Evolutionary conservation across 1,284 basidiomycete species (phyloP).

Genomic region (Thecaphora thlaspeos): DNA sequence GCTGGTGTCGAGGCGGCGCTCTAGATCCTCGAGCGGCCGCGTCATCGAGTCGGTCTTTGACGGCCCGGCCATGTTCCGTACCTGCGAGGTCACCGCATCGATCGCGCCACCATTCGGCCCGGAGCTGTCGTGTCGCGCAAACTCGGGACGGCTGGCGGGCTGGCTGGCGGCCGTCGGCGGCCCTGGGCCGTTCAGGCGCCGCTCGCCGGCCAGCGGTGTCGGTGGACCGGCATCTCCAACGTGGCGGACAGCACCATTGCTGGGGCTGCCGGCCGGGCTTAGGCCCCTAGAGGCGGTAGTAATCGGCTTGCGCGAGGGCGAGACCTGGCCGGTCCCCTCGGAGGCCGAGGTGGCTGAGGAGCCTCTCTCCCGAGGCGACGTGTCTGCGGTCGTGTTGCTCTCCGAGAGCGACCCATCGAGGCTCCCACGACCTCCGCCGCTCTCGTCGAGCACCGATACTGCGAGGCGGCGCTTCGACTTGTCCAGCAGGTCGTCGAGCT

Average conservation of each 20-base stretch:
- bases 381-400: conserved; percentile 30
- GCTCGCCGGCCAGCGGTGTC: neutral
- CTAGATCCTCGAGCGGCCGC: conserved; percentile 66
- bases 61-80: neutral
- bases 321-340: conserved; percentile 1
- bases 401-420: conserved; percentile 37
- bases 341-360: conserved; percentile 44
- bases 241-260: neutral
- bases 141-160: neutral
- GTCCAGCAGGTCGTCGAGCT: conserved; percentile 72
- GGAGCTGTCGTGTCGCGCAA: neutral
- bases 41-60: conserved; percentile 17
- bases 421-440: conserved; percentile 22
- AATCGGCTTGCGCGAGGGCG: neutral
- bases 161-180: no score
- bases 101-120: neutral
- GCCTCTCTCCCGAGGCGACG: conserved; percentile 24
- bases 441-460: conserved; percentile 38
- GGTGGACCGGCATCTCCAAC: neutral
- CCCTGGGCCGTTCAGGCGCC: neutral
- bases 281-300: neutral
- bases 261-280: neutral
- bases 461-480: conserved; percentile 61
- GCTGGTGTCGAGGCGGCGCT: conserved; percentile 74
- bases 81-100: conserved; percentile 6